phyloP scores from a whole-genome alignment of 208 protist species.

The Trichomonas vaginalis region DNA sequence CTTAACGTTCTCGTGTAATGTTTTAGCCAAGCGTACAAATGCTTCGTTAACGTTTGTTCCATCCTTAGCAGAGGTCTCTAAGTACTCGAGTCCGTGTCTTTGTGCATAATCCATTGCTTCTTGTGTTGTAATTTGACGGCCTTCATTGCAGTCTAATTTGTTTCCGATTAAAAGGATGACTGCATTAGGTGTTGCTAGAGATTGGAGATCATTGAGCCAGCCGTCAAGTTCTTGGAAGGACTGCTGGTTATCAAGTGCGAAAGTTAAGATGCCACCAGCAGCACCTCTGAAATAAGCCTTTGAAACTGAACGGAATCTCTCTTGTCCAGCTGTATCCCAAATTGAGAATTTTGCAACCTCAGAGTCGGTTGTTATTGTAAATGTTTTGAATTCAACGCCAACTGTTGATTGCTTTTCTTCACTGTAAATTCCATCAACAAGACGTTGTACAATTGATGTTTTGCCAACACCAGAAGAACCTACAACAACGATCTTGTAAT shows the following conservation, averaged over 20 bases:
- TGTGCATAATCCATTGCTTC: not conserved
- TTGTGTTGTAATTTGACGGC: not conserved
- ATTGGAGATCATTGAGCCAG: not conserved
- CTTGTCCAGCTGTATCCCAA: not conserved
- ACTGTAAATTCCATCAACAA: not conserved
- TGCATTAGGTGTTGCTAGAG: not conserved
- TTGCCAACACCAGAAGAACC: not conserved
- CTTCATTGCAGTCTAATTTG: not conserved
- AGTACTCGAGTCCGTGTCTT: not conserved
- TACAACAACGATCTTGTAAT: slow-evolving; percentile 2
- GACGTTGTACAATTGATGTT: not conserved
- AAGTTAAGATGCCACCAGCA: not conserved
- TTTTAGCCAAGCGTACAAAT: not conserved
- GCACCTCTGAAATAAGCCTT: not conserved
- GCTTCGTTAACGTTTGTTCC: not conserved
- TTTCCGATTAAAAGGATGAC: not conserved
- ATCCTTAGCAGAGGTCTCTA: not conserved
- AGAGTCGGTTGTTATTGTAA: not conserved
- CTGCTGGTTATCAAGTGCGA: not conserved
- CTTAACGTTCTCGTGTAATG: not conserved
- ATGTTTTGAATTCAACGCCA: slow-evolving; percentile 10
- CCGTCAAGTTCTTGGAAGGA: not conserved
- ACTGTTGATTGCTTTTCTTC: not conserved
- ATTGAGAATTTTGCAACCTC: not conserved
- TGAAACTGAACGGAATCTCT: not conserved